These are phyloP conservation scores for Hypoxylon sp. DNA, from an alignment of 2,329 filamentous ascomycete species.

Conservation along the genomic window DNA sequence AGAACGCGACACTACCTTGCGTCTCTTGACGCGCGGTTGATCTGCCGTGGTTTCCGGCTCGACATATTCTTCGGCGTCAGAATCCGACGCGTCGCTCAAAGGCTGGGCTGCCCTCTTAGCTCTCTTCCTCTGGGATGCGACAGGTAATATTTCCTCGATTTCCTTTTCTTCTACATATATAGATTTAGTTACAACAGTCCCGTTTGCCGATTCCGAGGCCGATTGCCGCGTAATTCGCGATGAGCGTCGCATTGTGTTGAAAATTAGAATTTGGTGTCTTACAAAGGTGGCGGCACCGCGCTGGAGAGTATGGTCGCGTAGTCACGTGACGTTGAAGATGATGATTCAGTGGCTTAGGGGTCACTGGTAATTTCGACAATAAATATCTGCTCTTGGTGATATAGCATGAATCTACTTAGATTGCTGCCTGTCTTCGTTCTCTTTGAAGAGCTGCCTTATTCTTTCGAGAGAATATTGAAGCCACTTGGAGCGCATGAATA, in stretches of 20 bases:
- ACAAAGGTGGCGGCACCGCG: conserved; percentile 21
- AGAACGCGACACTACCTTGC: conserved; percentile 32
- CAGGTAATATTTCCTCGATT: background rate
- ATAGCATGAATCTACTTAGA: background rate
- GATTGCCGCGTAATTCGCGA: conserved; percentile 38
- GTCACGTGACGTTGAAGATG: conserved; percentile 30
- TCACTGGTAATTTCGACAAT: background rate
- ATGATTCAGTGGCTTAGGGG: background rate
- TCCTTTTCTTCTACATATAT: conserved; percentile 3
- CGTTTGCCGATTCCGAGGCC: background rate
- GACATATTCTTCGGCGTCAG: conserved; percentile 39
- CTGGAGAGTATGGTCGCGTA: conserved; percentile 19
- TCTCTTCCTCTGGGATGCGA: conserved; percentile 9
- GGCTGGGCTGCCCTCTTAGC: conserved; percentile 37
- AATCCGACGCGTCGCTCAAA: conserved; percentile 38
- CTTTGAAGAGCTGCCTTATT: background rate
- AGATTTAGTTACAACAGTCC: background rate
- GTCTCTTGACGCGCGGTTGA: conserved; percentile 43
- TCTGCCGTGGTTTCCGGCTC: conserved; percentile 1
- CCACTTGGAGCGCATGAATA: background rate
- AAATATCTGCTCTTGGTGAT: background rate
- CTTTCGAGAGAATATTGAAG: background rate
- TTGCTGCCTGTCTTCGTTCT: background rate
- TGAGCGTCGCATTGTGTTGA: conserved; percentile 49
- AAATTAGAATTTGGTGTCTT: conserved; percentile 4